Percentiles rank a stretch among this genome's conserved stretches.
These are phyloP conservation scores for Leccinum subgranulosum DNA, from an alignment of 768 basidiomycete species.

Conservation along the genomic window DNA sequence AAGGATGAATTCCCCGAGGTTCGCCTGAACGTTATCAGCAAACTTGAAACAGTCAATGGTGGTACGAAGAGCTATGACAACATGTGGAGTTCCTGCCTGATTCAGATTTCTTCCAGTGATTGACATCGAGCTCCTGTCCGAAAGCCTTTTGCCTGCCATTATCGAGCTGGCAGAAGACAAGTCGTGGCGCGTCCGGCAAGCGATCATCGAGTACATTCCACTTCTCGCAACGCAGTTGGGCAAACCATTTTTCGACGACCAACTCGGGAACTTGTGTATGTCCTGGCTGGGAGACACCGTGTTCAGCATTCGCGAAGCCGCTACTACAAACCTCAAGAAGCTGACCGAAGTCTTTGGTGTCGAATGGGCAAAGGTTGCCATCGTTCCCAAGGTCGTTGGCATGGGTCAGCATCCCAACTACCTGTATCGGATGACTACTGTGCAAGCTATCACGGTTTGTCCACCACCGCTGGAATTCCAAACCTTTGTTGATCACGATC, in stretches of 20 bases:
- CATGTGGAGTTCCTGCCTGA: constrained; percentile 4
- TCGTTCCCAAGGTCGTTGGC: constrained; percentile 94
- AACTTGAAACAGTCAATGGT: constrained; percentile 91
- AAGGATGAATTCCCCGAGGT: constrained; percentile 99
- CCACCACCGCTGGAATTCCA: not conserved
- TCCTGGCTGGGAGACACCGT: constrained; percentile 98
- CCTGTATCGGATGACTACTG: constrained; percentile 96
- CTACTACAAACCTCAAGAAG: constrained; percentile 94
- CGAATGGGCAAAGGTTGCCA: constrained; percentile 91
- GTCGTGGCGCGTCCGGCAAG: constrained; percentile 98
- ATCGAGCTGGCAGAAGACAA: constrained; percentile 98
- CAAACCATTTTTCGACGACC: constrained; percentile 95
- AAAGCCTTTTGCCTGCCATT: constrained; percentile 95
- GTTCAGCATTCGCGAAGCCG: constrained; percentile 97
- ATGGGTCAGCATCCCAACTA: constrained; percentile 99
- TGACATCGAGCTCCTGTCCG: constrained; percentile 91
- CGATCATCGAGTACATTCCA: constrained; percentile 99
- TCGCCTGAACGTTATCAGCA: constrained; percentile 95
- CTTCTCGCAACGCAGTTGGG: constrained; percentile 97
- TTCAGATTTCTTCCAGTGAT: constrained; percentile 61
- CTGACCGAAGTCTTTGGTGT: constrained; percentile 98
- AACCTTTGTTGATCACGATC: constrained; percentile 6
- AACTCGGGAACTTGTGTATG: constrained; percentile 96
- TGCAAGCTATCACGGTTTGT: constrained; percentile 94
- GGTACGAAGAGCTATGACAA: constrained; percentile 47